A percentile compares a stretch with the other conserved stretches of the same genome.
phyloP scores from a whole-genome alignment of 75 land plant genomes.

The Pinus albicaulis region DNA sequence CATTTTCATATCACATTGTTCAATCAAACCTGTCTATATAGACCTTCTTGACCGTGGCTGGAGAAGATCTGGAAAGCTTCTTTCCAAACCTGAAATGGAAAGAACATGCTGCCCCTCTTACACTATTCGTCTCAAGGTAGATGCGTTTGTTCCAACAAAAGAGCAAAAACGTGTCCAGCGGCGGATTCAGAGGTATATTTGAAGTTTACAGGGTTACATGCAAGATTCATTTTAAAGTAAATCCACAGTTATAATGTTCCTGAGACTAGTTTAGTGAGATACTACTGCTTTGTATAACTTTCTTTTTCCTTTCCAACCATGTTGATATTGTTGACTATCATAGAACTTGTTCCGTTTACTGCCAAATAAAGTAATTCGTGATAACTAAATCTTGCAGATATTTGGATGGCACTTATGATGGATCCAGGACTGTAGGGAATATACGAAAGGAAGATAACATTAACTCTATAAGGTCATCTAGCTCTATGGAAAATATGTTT shows the following conservation, averaged over 20 bases:
- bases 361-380: not conserved
- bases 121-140: slow-evolving; percentile 78
- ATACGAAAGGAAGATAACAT: slow-evolving; percentile 11
- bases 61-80: slow-evolving; percentile 90
- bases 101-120: slow-evolving; percentile 90
- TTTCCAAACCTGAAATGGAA: slow-evolving; percentile 89
- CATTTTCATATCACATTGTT: not conserved
- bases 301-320: slow-evolving; percentile 1
- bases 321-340: slow-evolving; percentile 10
- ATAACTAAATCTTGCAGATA: slow-evolving; percentile 36
- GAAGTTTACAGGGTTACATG: not conserved
- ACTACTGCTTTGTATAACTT: not conserved
- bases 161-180: slow-evolving; percentile 82
- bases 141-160: slow-evolving; percentile 67
- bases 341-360: not conserved
- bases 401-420: slow-evolving; percentile 55
- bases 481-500: not conserved
- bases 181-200: slow-evolving; percentile 80
- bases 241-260: not conserved
- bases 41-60: slow-evolving; percentile 93
- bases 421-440: slow-evolving; percentile 17
- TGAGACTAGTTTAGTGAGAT: not conserved
- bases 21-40: slow-evolving; percentile 8
- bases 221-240: no score
- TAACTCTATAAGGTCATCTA: slow-evolving; percentile 10